These are phyloP conservation scores for Nannizziopsis barbatae DNA, from an alignment of 2,329 filamentous ascomycete genomes.

Conservation along the genomic window DNA sequence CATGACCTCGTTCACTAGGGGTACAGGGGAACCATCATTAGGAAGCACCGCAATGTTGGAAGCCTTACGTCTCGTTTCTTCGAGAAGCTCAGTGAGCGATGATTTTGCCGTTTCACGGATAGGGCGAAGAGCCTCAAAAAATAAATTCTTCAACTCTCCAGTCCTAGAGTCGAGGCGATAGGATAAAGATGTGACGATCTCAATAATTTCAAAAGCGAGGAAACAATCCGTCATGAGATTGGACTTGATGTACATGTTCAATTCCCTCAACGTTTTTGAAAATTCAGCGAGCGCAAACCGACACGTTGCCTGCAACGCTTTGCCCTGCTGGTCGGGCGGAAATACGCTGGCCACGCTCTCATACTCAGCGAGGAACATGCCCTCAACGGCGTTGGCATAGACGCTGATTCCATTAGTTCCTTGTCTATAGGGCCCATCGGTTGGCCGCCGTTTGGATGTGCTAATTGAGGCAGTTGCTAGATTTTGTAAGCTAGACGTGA, in stretches of 20 bases:
- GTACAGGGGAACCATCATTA: constrained; percentile 63
- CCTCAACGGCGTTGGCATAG: constrained; percentile 79
- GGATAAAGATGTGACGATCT: constrained; percentile 71
- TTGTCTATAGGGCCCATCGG: constrained; percentile 72
- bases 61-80: constrained; percentile 66
- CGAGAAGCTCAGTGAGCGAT: constrained; percentile 70
- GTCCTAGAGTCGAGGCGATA: constrained; percentile 70
- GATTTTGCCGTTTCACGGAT: constrained; percentile 83
- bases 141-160: constrained; percentile 69
- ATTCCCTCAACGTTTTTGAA: constrained; percentile 70
- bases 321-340: constrained; percentile 69
- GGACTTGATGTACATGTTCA: constrained; percentile 78
- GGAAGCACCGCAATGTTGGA: constrained; percentile 57
- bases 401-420: constrained; percentile 86
- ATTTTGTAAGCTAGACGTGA: constrained; percentile 72
- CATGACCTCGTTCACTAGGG: constrained; percentile 75
- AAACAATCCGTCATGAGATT: constrained; percentile 88
- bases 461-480: constrained; percentile 76
- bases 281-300: constrained; percentile 69
- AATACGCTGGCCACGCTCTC: constrained; percentile 85
- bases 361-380: constrained; percentile 76
- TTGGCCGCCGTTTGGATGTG: constrained; percentile 62
- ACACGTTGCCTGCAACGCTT: constrained; percentile 68
- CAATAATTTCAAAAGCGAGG: constrained; percentile 87
- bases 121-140: constrained; percentile 78